Conservation (phyloP, 805 yeast genomes). For the Priceomyces haplophilus region DNA sequence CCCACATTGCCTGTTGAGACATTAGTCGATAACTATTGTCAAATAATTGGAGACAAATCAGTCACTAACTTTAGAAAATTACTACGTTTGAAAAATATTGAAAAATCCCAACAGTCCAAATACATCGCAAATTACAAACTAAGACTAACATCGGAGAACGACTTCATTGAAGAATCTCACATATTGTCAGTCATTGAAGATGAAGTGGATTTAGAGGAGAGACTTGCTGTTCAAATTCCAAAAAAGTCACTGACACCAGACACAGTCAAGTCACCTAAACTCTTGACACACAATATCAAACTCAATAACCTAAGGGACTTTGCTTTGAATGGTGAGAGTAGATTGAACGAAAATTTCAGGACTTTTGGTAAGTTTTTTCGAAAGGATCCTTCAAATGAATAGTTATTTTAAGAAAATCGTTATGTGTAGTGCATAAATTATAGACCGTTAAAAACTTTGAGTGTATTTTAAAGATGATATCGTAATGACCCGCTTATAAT, state of each 20-base stretch:
- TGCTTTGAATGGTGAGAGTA: slow-evolving; percentile 53
- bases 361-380: slow-evolving; percentile 55
- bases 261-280: slow-evolving; percentile 24
- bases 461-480: too few relatives aligned
- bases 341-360: slow-evolving; percentile 62
- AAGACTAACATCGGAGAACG: slow-evolving; percentile 27
- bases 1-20: slow-evolving; percentile 59
- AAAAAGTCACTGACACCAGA: slow-evolving; percentile 15
- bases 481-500: too few relatives aligned
- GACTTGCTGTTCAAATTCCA: background rate
- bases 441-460: too few relatives aligned
- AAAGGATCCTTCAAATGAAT: slow-evolving; percentile 24
- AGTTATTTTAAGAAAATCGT: slow-evolving; percentile 1
- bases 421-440: background rate
- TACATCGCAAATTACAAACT: slow-evolving; percentile 37
- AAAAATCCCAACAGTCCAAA: slow-evolving; percentile 22
- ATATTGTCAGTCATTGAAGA: slow-evolving; percentile 32
- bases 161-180: slow-evolving; percentile 27
- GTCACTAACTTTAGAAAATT: slow-evolving; percentile 62
- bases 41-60: slow-evolving; percentile 62
- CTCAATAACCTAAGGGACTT: slow-evolving; percentile 47
- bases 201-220: slow-evolving; percentile 8
- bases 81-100: slow-evolving; percentile 59
- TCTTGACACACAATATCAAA: slow-evolving; percentile 24
- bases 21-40: slow-evolving; percentile 63